Percentiles rank a stretch among this genome's conserved stretches.
Conservation (phyloP, 768 basidiomycete species). For the Myochromella boudieri region DNA sequence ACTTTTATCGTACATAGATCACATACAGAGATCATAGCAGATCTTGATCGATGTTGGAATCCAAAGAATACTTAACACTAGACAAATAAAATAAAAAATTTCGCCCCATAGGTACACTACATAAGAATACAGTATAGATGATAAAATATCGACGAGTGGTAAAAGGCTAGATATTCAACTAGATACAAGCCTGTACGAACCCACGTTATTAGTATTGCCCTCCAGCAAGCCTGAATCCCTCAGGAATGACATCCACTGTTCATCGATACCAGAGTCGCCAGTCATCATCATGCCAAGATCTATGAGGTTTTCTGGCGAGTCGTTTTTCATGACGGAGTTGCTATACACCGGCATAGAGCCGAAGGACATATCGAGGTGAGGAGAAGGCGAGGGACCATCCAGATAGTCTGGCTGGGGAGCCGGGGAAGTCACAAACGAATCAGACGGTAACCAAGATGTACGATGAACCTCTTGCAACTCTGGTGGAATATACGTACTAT, state of each 20-base stretch:
- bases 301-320: slow-evolving; percentile 33
- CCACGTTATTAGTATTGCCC: slow-evolving; percentile 16
- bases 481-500: slow-evolving; percentile 3
- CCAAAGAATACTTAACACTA: too few relatives aligned
- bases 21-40: too few relatives aligned
- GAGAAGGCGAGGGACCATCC: slow-evolving; percentile 1
- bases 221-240: slow-evolving; percentile 58
- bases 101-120: too few relatives aligned
- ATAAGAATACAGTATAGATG: too few relatives aligned
- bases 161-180: too few relatives aligned
- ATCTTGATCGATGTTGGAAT: too few relatives aligned
- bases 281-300: slow-evolving; percentile 52
- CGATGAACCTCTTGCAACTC: slow-evolving; percentile 3
- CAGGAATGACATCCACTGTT: slow-evolving; percentile 69
- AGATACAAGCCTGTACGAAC: background rate
- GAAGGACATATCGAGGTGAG: slow-evolving; percentile 10
- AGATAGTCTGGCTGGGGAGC: background rate
- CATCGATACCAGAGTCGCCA: slow-evolving; percentile 61
- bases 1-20: too few relatives aligned
- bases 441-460: slow-evolving; percentile 9
- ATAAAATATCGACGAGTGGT: too few relatives aligned
- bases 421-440: background rate
- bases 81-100: too few relatives aligned
- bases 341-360: slow-evolving; percentile 2
- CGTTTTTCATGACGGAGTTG: slow-evolving; percentile 17